Conservation (phyloP, 1,284 basidiomycete species). For the Tilletia walkeri region DNA sequence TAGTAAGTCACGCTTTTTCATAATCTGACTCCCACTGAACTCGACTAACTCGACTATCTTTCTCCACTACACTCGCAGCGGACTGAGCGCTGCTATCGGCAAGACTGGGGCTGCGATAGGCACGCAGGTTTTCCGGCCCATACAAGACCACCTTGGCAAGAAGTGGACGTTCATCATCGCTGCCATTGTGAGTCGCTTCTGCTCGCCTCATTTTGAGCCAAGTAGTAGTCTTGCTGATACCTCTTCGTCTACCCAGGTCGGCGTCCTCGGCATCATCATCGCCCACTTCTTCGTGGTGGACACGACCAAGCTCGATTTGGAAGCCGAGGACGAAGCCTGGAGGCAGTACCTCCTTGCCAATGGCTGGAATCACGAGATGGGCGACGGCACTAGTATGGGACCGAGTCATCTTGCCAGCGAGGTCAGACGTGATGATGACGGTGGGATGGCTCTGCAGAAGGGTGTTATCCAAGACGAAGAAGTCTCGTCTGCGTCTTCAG, state of each 20-base stretch:
- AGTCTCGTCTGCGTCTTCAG: no score
- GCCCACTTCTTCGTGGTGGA: slow-evolving; percentile 61
- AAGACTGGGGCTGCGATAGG: slow-evolving; percentile 75
- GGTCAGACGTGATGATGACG: slow-evolving; percentile 8
- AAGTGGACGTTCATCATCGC: slow-evolving; percentile 36
- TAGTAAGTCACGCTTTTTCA: slow-evolving; percentile 18
- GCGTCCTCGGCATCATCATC: slow-evolving; percentile 49
- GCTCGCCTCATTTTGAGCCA: no score
- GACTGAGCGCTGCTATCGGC: slow-evolving; percentile 67
- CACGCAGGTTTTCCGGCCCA: slow-evolving; percentile 73
- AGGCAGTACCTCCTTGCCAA: slow-evolving; percentile 65
- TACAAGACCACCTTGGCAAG: slow-evolving; percentile 62
- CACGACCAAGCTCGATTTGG: slow-evolving; percentile 69
- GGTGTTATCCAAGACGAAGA: no score
- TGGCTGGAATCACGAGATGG: slow-evolving; percentile 68
- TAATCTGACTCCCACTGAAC: slow-evolving; percentile 54
- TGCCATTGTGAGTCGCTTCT: slow-evolving; percentile 19
- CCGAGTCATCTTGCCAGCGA: slow-evolving; percentile 26
- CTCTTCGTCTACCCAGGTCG: slow-evolving; percentile 28
- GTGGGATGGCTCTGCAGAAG: no score
- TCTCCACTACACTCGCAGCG: slow-evolving; percentile 38
- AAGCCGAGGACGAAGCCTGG: slow-evolving; percentile 67
- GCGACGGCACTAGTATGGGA: slow-evolving; percentile 58
- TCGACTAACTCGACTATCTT: background rate
- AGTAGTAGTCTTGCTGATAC: no score